Evolutionary conservation across 495 filamentous ascomycete genomes (phyloP).

Genomic region (Aspergillus incahuasiensis): DNA sequence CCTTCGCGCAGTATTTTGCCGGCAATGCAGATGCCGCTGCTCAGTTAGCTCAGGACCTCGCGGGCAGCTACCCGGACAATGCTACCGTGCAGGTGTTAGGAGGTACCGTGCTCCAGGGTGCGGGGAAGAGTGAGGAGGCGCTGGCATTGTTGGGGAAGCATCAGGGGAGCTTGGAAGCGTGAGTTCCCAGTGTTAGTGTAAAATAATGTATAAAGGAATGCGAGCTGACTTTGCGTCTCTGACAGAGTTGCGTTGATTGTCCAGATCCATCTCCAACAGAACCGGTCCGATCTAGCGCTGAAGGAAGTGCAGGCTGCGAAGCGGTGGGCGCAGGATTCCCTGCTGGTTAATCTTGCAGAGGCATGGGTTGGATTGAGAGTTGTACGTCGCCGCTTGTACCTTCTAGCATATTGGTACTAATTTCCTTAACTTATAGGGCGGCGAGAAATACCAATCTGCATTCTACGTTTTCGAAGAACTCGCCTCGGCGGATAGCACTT

Average conservation of each 20-base stretch:
- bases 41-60: conserved; percentile 59
- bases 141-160: conserved; percentile 73
- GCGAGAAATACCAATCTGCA: conserved; percentile 92
- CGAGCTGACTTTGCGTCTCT: no score
- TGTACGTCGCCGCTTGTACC: conserved; percentile 47
- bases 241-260: conserved; percentile 66
- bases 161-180: conserved; percentile 80
- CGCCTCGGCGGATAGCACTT: conserved; percentile 72
- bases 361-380: conserved; percentile 88
- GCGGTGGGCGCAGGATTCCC: conserved; percentile 91
- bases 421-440: conserved; percentile 54
- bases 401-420: not conserved
- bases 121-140: conserved; percentile 78
- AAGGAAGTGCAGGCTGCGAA: conserved; percentile 88
- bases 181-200: conserved; percentile 28
- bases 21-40: conserved; percentile 60
- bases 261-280: conserved; percentile 88
- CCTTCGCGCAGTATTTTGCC: conserved; percentile 62
- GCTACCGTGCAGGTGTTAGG: conserved; percentile 72
- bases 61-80: conserved; percentile 63
- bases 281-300: conserved; percentile 80
- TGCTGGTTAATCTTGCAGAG: conserved; percentile 91
- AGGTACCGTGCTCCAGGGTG: conserved; percentile 71
- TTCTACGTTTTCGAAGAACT: conserved; percentile 99
- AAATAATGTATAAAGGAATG: no score